These are phyloP conservation scores for Suillus paluster DNA, from an alignment of 768 basidiomycete species.

Conservation along the genomic window DNA sequence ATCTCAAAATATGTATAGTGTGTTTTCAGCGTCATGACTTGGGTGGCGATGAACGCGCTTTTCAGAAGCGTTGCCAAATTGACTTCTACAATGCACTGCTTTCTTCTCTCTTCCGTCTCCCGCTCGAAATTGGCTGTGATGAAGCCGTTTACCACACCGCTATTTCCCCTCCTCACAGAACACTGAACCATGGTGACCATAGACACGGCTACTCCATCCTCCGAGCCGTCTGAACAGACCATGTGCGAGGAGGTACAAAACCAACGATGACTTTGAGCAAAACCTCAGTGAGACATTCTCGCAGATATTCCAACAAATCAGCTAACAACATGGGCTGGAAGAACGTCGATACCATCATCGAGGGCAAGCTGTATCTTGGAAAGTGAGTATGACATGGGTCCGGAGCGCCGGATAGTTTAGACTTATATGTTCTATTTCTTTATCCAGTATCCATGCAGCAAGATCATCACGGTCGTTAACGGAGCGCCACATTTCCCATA, in stretches of 20 bases:
- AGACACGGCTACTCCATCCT: conserved; percentile 35
- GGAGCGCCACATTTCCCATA: conserved; percentile 79
- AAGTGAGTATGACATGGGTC: conserved; percentile 56
- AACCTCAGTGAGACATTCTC: conserved; percentile 27
- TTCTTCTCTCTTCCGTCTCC: conserved; percentile 27
- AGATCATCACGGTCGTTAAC: conserved; percentile 71
- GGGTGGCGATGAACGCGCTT: conserved; percentile 37
- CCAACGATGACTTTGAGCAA: conserved; percentile 30
- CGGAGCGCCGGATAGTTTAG: conserved; percentile 14
- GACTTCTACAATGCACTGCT: conserved; percentile 36
- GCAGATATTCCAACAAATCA: conserved; percentile 33
- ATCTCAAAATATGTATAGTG: conserved; percentile 15
- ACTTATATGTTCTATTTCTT: conserved; percentile 11
- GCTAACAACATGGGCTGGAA: conserved; percentile 51
- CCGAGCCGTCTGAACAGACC: conserved; percentile 31
- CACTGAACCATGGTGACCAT: conserved; percentile 18
- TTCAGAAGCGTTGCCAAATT: conserved; percentile 18
- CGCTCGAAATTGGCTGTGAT: conserved; percentile 37
- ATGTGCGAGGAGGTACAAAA: conserved; percentile 36
- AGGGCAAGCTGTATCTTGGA: conserved; percentile 69
- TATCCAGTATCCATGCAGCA: conserved; percentile 66
- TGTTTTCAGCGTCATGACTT: conserved; percentile 29
- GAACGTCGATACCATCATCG: conserved; percentile 70
- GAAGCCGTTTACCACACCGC: conserved; percentile 36
- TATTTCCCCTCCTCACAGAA: conserved; percentile 24